These are phyloP conservation scores for Monilinia fructigena DNA, from an alignment of 2,329 filamentous ascomycete species.

Conservation along the genomic window DNA sequence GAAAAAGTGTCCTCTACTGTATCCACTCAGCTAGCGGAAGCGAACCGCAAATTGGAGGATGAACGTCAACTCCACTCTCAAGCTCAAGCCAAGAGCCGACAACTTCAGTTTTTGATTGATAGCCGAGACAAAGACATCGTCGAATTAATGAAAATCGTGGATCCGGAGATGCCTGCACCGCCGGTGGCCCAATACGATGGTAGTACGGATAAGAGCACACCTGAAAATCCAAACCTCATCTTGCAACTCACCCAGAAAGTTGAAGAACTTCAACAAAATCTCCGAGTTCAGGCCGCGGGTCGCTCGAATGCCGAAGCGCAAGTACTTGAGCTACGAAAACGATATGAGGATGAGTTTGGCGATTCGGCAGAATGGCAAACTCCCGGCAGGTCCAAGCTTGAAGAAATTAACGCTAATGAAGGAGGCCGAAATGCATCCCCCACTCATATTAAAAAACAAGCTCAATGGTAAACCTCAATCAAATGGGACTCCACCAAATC, in stretches of 20 bases:
- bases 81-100: constrained; percentile 79
- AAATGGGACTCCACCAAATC: constrained; percentile 74
- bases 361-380: constrained; percentile 60
- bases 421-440: constrained; percentile 72
- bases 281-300: constrained; percentile 79
- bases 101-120: constrained; percentile 76
- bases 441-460: constrained; percentile 59
- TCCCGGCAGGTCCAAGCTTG: constrained; percentile 71
- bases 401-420: constrained; percentile 86
- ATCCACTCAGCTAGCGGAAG: constrained; percentile 81
- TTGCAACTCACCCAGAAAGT: constrained; percentile 86
- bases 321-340: constrained; percentile 71
- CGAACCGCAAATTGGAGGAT: constrained; percentile 84
- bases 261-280: constrained; percentile 82
- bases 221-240: constrained; percentile 54
- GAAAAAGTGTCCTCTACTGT: constrained; percentile 82
- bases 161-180: constrained; percentile 57
- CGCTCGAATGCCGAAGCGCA: constrained; percentile 81
- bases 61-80: constrained; percentile 83
- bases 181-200: constrained; percentile 55
- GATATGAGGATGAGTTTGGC: constrained; percentile 68
- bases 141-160: constrained; percentile 80
- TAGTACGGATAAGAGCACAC: constrained; percentile 58
- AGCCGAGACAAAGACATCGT: constrained; percentile 78
- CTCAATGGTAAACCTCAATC: constrained; percentile 60